phyloP scores from a whole-genome alignment of 2,329 filamentous ascomycete genomes.

The Ascochyta koolunga region DNA sequence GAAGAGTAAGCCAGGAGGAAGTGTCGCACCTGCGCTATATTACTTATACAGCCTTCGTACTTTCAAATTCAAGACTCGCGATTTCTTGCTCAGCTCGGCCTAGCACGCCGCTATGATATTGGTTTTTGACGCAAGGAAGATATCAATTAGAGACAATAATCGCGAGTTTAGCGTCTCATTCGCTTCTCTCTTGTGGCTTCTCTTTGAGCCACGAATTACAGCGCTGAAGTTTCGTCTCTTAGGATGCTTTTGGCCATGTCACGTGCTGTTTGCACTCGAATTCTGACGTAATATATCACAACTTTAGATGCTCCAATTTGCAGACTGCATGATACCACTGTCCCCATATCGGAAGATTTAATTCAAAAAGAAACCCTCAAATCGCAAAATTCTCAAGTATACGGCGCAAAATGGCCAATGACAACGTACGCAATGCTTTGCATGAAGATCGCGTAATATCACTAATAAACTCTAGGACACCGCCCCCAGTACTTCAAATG shows the following conservation, averaged over 20 bases:
- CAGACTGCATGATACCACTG: not conserved
- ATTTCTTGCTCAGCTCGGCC: not conserved
- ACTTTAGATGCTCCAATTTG: not conserved
- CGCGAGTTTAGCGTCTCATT: not conserved
- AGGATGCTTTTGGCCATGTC: conserved; percentile 1
- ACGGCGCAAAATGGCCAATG: conserved; percentile 56
- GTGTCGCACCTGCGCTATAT: not conserved
- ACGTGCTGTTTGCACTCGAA: not conserved
- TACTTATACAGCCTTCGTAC: not conserved
- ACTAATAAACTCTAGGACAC: conserved; percentile 36
- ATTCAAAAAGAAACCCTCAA: not conserved
- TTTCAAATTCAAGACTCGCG: not conserved
- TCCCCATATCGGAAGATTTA: not conserved
- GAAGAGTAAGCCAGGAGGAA: not conserved
- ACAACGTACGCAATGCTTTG: conserved; percentile 34
- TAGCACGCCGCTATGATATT: conserved; percentile 8
- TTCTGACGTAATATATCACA: conserved; percentile 5
- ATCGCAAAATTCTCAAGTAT: not conserved
- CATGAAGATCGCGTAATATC: too few species aligned
- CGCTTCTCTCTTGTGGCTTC: not conserved
- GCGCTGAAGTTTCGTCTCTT: too few species aligned
- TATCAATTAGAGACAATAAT: not conserved
- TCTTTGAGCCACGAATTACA: not conserved
- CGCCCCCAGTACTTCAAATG: conserved; percentile 52
- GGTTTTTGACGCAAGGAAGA: not conserved